Percentiles rank a stretch among this genome's conserved stretches.
phyloP scores from a whole-genome alignment of 345 rosid species.

The Excoecaria cochinchinensis region DNA sequence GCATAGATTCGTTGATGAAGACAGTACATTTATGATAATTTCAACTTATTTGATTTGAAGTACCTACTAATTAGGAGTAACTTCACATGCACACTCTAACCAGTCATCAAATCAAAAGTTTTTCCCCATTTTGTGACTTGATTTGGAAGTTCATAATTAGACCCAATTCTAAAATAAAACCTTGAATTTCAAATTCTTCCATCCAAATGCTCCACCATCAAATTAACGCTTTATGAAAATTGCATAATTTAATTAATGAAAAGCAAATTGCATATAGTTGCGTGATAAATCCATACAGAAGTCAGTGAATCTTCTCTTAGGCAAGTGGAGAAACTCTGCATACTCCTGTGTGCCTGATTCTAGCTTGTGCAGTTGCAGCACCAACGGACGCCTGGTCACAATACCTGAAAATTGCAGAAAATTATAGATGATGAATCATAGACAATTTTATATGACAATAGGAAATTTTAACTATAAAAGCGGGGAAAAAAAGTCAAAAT shows the following conservation, averaged over 20 bases:
- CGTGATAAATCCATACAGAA: conserved; percentile 41
- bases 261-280: background rate
- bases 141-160: background rate
- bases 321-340: conserved; percentile 86
- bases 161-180: background rate
- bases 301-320: conserved; percentile 64
- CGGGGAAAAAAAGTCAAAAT: background rate
- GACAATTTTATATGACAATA: background rate
- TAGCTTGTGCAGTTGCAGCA: conserved; percentile 78
- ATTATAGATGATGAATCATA: background rate
- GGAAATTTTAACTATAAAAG: background rate
- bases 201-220: background rate
- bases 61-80: no score
- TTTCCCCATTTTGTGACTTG: background rate
- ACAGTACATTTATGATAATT: no score
- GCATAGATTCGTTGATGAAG: no score
- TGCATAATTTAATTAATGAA: background rate
- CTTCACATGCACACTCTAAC: no score
- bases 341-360: conserved; percentile 73
- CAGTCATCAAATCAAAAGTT: no score
- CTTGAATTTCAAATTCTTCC: background rate
- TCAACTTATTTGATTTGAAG: no score
- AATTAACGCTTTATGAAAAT: background rate
- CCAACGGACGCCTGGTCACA: conserved; percentile 87
- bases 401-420: conserved; percentile 41